A percentile compares a stretch with the other conserved stretches of the same genome.
Conservation (phyloP, 768 basidiomycete species). For the Sistotremastrum niveocremeum region DNA sequence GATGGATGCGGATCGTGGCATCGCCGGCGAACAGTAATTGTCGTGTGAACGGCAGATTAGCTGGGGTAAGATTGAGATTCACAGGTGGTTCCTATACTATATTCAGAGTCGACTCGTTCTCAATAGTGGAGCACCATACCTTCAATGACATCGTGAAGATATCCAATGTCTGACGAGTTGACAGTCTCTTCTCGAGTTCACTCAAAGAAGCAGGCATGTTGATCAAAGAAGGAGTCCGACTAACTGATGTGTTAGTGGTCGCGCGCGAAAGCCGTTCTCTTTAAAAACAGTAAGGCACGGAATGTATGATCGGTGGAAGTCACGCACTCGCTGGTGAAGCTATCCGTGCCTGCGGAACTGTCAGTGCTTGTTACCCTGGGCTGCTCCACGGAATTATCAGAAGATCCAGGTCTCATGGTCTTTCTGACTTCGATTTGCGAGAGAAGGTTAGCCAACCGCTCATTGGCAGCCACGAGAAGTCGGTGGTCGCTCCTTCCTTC, state of each 20-base stretch:
- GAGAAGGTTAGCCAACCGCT: constrained; percentile 66
- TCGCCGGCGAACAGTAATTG: constrained; percentile 61
- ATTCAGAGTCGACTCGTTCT: not conserved
- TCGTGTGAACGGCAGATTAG: constrained; percentile 63
- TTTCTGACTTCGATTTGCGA: constrained; percentile 37
- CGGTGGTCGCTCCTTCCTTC: constrained; percentile 80
- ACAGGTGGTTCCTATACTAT: constrained; percentile 57
- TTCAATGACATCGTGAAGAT: constrained; percentile 93
- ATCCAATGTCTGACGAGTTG: constrained; percentile 70
- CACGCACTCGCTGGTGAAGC: constrained; percentile 43
- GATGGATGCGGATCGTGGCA: constrained; percentile 63
- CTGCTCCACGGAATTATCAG: constrained; percentile 7
- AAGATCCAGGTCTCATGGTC: constrained; percentile 7
- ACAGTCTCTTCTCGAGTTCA: constrained; percentile 71
- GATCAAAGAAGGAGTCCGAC: constrained; percentile 37
- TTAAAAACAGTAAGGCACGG: constrained; percentile 3
- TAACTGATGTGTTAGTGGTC: constrained; percentile 39
- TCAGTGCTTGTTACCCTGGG: constrained; percentile 14
- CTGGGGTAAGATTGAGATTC: constrained; percentile 53
- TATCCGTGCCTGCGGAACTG: constrained; percentile 39
- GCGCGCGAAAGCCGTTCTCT: constrained; percentile 53
- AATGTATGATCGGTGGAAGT: not conserved
- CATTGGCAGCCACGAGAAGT: constrained; percentile 65
- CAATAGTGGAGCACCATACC: constrained; percentile 29
- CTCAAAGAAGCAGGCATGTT: constrained; percentile 40